These are phyloP conservation scores for Marvania coccoides DNA, from an alignment of 139 green algal species.

Conservation along the genomic window DNA sequence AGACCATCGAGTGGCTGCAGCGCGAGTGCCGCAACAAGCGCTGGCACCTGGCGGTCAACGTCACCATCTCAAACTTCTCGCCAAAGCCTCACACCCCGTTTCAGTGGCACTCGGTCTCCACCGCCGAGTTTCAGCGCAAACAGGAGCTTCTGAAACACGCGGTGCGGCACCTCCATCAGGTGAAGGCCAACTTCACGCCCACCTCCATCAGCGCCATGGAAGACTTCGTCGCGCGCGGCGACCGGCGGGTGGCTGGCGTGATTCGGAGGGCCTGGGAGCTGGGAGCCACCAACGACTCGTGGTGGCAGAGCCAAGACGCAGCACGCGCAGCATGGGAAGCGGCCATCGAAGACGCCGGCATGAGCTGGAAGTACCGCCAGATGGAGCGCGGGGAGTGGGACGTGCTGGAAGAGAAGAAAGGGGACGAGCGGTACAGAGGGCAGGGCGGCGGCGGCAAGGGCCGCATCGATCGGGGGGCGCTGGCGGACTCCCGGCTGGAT, in stretches of 20 bases:
- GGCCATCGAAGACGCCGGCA: conserved; percentile 56
- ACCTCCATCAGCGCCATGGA: conserved; percentile 59
- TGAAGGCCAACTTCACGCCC: conserved; percentile 62
- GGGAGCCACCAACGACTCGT: conserved; percentile 63
- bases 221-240: conserved; percentile 54
- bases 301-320: conserved; percentile 43
- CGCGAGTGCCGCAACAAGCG: conserved; percentile 38
- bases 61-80: conserved; percentile 76
- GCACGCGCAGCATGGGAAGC: conserved; percentile 35
- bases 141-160: conserved; percentile 48
- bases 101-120: conserved; percentile 61
- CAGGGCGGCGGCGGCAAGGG: conserved; percentile 58
- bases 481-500: conserved; percentile 58
- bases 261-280: conserved; percentile 64
- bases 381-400: conserved; percentile 59
- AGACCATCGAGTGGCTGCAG: conserved; percentile 65
- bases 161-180: conserved; percentile 35
- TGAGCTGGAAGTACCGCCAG: conserved; percentile 61
- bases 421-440: conserved; percentile 48
- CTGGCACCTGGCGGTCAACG: conserved; percentile 49
- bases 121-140: conserved; percentile 59
- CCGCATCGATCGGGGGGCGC: conserved; percentile 48
- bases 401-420: conserved; percentile 60
- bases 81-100: conserved; percentile 80
- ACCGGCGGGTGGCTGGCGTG: conserved; percentile 38